Conservation (phyloP, 208 protist species). For the Crithidia sp. region DNA sequence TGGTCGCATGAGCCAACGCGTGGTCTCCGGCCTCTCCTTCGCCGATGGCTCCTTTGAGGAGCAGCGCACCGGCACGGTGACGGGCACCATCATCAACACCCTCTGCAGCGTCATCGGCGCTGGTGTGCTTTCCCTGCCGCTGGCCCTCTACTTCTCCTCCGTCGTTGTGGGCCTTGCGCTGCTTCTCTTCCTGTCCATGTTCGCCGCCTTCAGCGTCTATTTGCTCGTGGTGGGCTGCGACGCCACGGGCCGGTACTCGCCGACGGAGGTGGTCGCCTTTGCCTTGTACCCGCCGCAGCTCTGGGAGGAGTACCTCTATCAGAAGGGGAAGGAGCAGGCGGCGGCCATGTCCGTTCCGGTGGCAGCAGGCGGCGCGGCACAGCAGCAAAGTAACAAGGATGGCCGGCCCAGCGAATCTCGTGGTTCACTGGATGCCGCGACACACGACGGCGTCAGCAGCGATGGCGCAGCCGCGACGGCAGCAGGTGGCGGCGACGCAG, state of each 20-base stretch:
- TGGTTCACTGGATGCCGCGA: too few relatives aligned
- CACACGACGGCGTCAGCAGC: background rate
- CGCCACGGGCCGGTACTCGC: constrained; percentile 54
- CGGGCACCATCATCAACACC: constrained; percentile 66
- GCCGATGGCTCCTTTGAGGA: constrained; percentile 32
- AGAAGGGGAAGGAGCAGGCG: background rate
- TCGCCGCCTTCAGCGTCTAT: constrained; percentile 61
- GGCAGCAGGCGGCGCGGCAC: background rate
- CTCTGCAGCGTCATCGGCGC: constrained; percentile 81
- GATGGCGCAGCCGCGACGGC: background rate
- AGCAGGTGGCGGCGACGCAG: background rate
- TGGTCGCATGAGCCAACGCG: constrained; percentile 50
- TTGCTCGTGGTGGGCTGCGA: constrained; percentile 60
- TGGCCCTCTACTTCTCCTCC: constrained; percentile 71
- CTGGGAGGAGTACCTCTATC: constrained; percentile 55
- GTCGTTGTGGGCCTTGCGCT: constrained; percentile 46
- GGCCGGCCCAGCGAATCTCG: background rate
- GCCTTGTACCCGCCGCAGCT: constrained; percentile 49
- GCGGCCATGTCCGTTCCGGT: background rate
- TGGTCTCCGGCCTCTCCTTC: constrained; percentile 59
- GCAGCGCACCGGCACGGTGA: constrained; percentile 43
- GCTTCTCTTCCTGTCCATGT: constrained; percentile 38
- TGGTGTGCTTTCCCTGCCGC: constrained; percentile 68
- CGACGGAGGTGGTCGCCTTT: constrained; percentile 68
- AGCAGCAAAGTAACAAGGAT: background rate